Percentiles rank a stretch among this genome's conserved stretches.
Evolutionary conservation across 2,329 filamentous ascomycete species (phyloP).

Genomic region (Alternaria arbusti): DNA sequence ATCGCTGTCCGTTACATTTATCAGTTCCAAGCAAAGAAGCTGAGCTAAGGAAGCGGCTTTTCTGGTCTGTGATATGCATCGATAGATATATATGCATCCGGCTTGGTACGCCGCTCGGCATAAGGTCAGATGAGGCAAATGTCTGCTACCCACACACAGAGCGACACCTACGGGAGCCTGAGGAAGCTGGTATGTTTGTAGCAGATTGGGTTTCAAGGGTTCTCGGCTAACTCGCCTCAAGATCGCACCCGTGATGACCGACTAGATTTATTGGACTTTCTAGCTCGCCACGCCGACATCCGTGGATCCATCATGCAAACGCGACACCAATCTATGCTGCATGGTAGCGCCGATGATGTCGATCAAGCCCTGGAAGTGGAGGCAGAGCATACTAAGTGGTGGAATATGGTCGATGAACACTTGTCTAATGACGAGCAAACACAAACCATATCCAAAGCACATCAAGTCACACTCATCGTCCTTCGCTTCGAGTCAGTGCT

Average conservation of each 20-base stretch:
- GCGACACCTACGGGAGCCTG: slow-evolving; percentile 7
- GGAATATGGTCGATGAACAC: slow-evolving; percentile 34
- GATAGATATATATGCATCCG: slow-evolving; percentile 34
- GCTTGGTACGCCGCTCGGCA: slow-evolving; percentile 26
- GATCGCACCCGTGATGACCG: slow-evolving; percentile 20
- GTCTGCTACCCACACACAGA: slow-evolving; percentile 33
- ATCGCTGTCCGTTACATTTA: slow-evolving; percentile 22
- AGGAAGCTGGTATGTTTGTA: slow-evolving; percentile 5
- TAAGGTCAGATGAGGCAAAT: slow-evolving; percentile 27
- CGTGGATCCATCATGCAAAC: slow-evolving; percentile 32
- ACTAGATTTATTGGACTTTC: slow-evolving; percentile 29
- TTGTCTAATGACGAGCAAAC: slow-evolving; percentile 21
- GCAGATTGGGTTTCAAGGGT: no score
- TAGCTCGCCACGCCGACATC: slow-evolving; percentile 29
- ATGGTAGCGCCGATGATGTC: slow-evolving; percentile 9
- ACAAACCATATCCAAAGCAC: slow-evolving; percentile 23
- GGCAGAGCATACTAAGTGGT: slow-evolving; percentile 34
- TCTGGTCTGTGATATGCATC: slow-evolving; percentile 34
- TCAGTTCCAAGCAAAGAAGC: slow-evolving; percentile 14
- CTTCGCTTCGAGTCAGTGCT: slow-evolving; percentile 32
- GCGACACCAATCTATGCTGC: slow-evolving; percentile 18
- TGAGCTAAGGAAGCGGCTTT: slow-evolving; percentile 31
- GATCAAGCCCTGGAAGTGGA: slow-evolving; percentile 23
- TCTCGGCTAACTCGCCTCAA: background rate
- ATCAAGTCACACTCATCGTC: slow-evolving; percentile 31